Base-by-base conservation (phyloP, 805 yeast genomes). In the Zygoascus biomembranicola region DNA sequence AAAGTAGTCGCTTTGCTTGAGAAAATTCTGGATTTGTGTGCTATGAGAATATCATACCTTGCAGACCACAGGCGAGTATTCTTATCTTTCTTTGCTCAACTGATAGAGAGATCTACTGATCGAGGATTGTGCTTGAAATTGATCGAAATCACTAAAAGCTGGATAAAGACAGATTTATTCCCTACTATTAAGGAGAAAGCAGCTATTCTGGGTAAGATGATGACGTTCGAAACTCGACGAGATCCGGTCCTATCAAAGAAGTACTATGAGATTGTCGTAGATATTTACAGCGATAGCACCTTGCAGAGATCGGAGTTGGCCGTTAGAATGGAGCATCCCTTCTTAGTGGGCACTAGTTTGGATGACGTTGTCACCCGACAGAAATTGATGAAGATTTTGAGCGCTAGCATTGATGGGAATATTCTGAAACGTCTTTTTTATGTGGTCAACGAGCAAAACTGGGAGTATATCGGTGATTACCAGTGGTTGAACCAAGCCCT, bases 171-270 rank as follows among this genome's bases (percentile, higher is more conserved):
- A 3, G 96, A 88, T 59, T 75, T 88, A 20, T 90, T 90, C 73
- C 99, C 99, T 2, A 88, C 98, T 0, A 82, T 86, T 2, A 95
- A 94, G 66, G 99, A 94, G 64, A 94, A 94, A 66, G 96, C 98
- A 0, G 97, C 96, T 0, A 84, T 94, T 43, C 73, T 94, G 54
- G 79, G 90, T 13, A 94, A 94, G 69, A 90, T 95, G 97, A 80
- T 92, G 78, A 86, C 87, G 1, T 90, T 89, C 66, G 98, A 92
- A 63, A 76, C 84, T 45, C 77, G 96, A 58, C 96, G 95, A 2
- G 96, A 92, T 63, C 79, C 87, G 8, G 80, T 87, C 0, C 68
- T 82, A 19, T 83, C 95, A 0, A 82, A 82, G 58, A 83, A 85
- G 55, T 92, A 87, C 65, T 92, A 90, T 62, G 85, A 83, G 61